Evolutionary conservation across 768 basidiomycete species (phyloP), one percentile per base, ranked within the genome.

Genomic region (Amyloporia xantha): DNA sequence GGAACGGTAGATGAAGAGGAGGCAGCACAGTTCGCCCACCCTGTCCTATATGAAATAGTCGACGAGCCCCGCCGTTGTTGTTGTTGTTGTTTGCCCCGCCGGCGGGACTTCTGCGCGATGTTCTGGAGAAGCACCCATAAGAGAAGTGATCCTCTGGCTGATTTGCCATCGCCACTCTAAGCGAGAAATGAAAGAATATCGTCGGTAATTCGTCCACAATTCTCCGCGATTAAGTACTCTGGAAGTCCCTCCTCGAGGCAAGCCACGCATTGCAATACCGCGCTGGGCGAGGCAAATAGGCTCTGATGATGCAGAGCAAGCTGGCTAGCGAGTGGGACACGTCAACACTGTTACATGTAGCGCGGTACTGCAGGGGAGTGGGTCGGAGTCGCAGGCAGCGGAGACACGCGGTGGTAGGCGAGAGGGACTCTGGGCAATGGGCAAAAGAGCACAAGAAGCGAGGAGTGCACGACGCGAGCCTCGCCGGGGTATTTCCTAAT

Each of bases 1-100:
- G 84, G 83, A 85, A 84, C 62, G 79, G 79, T 70, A 82, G 75
- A 80, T 80, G 77, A 78, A 87, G 74, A 81, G 85, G 81, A 82
- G 85, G 86, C 69, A 86, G 81, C 74, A 85, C 78, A 75, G 82
- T 79, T 81, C 85, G 82, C 85, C 84, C 84, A 87, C 86, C 85
- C 81, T 86, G 85, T 76, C 82, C 80, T 71, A 79, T 75, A 54
- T 72, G 78, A 77, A 73, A 84, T 80, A 76, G 82, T 69, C 73
- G 72, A 66, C 66, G 71, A 70, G 81, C 80, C 66, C 77, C 65
- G 42, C 33, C 41, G 45, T 51, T 54, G 47, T 54, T 58, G 48
- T 48, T 50, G 53, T 49, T 51, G 49, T 49, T 55, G n/a, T n/a
- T n/a, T n/a, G n/a, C n/a, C 28, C 79, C 80, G 69, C 74, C 77